Evolutionary conservation across 305 asterid genomes (phyloP), one percentile per base, ranked within the genome.

Genomic region (Rubia peregrina): DNA sequence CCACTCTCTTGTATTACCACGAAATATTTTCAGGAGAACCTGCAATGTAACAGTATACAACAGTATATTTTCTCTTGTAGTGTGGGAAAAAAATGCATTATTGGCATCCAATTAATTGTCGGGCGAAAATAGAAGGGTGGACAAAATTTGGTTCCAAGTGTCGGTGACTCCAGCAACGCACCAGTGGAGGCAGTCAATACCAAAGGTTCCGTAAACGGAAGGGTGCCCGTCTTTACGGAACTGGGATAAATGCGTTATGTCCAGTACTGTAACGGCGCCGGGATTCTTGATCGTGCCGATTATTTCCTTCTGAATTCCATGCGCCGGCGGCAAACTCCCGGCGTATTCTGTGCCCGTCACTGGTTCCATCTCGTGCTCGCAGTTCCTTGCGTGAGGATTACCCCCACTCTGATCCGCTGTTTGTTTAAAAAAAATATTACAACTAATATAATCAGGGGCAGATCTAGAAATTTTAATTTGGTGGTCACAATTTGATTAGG

Each of bases 191-290:
- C 95, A 89, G 21, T 85, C 90, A 10, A 78, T 26, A 0, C 85
- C 77, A 59, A 76, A 56, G 24, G 26, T 79, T 0, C 89, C 76
- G 40, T 86, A 85, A n/a, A 75, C 43, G 0, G 84, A 65, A 12
- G 96, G 95, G 80, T 88, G 95, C 0, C 76, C 95, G 59, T 86
- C 95, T 76, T 75, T 84, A 6, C 89, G 81, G 5, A 86, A 76
- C 66, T 75, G 85, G 0, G 90, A 88, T 21, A 90, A 71, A 5
- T 80, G 77, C 33, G 95, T 85, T 26, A 88, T 79, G 26, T 88
- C 91, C 10, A 83, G 61, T 38, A 78, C 69, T 12, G 55, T 61
- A 3, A 83, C 92, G 0, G 65, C 21, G 1, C 38, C 19, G 0
- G 83, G 76, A 17, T 79, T 88, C 74, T 44, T 78, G 6, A 83